A percentile compares a stretch with the other conserved stretches of the same genome.
Conservation (phyloP, 1,139 yeast species). For the Trichomonascaceae sp. region DNA sequence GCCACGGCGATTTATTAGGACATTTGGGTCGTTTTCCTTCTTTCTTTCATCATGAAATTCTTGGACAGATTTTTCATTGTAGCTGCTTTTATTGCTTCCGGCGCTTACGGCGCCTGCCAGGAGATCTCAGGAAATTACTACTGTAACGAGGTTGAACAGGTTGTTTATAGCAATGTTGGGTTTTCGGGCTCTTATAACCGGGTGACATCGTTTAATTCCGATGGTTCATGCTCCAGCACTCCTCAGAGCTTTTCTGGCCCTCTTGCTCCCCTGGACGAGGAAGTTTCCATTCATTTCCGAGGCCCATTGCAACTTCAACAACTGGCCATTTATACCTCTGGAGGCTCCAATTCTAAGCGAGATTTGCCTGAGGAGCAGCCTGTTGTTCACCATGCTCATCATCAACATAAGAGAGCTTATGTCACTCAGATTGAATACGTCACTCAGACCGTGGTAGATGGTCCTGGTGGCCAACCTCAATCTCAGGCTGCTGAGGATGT, state of each 20-base stretch:
- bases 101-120: constrained; percentile 22
- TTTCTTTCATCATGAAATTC: not conserved
- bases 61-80: constrained; percentile 2
- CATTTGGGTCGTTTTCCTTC: not conserved
- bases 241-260: constrained; percentile 60
- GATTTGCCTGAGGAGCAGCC: constrained; percentile 22
- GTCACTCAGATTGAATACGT: constrained; percentile 47
- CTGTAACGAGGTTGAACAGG: constrained; percentile 64
- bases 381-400: constrained; percentile 41
- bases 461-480: constrained; percentile 45
- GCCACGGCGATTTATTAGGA: not conserved
- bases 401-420: constrained; percentile 45
- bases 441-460: constrained; percentile 67
- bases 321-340: constrained; percentile 60
- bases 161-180: constrained; percentile 68
- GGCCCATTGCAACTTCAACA: constrained; percentile 79
- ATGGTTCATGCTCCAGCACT: constrained; percentile 48
- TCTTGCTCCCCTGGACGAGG: constrained; percentile 81
- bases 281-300: constrained; percentile 86
- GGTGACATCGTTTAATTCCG: constrained; percentile 64
- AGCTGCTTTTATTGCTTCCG: constrained; percentile 15
- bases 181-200: constrained; percentile 70
- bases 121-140: constrained; percentile 64
- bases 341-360: constrained; percentile 34
- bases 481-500: constrained; percentile 18